Conservation (phyloP, 495 filamentous ascomycete genomes). For the Alectoria sarmentosa region DNA sequence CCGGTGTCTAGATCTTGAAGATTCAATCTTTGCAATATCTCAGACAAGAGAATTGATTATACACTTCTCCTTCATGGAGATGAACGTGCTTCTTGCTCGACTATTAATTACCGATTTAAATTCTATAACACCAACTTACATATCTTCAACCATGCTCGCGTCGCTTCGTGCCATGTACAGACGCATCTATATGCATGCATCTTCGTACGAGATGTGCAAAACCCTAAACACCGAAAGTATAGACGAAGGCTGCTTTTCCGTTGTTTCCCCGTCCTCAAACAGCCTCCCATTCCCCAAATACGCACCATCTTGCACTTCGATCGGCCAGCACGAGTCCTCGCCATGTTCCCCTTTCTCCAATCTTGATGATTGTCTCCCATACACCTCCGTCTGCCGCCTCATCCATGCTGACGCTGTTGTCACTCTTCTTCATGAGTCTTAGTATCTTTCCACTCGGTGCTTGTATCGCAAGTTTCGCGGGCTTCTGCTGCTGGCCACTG, state of each 20-base stretch:
- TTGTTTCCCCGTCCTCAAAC: conserved; percentile 31
- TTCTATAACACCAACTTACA: neutral
- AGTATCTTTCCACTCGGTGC: conserved; percentile 94
- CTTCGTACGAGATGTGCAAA: neutral
- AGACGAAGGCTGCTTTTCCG: neutral
- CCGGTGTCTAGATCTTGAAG: too few species aligned
- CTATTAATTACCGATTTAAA: neutral
- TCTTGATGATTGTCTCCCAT: conserved; percentile 99
- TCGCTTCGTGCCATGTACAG: neutral
- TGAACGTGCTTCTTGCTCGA: neutral
- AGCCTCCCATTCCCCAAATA: conserved; percentile 94
- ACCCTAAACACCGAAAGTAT: neutral
- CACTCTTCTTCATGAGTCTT: conserved; percentile 80
- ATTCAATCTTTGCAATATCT: neutral
- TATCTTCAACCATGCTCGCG: conserved; percentile 7
- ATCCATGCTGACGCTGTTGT: conserved; percentile 47
- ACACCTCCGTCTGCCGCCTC: conserved; percentile 63
- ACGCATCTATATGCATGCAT: neutral
- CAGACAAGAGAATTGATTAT: neutral
- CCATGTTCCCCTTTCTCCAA: conserved; percentile 86
- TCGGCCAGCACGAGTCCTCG: conserved; percentile 90
- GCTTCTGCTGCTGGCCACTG: conserved; percentile 56
- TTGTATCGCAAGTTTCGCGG: conserved; percentile 93
- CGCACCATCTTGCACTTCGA: conserved; percentile 93
- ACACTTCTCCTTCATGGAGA: neutral